Evolutionary conservation across 2,329 filamentous ascomycete genomes (phyloP), one percentile per base, ranked within the genome.

Genomic region (Arthrinium phaeospermum): DNA sequence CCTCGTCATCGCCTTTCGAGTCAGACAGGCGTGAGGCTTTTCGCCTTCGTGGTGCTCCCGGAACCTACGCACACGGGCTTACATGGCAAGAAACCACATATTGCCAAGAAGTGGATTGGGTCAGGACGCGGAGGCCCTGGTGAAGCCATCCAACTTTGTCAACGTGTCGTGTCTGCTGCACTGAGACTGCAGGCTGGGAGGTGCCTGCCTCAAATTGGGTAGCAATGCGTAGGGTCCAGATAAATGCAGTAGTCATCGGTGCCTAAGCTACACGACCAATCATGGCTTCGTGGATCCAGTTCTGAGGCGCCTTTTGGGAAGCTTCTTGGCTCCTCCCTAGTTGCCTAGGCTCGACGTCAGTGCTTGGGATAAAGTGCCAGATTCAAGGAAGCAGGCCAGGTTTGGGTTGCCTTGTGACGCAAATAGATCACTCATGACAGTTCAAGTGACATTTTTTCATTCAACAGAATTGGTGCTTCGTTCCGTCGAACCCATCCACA

Each of bases 171-270:
- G 72, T 75, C 68, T 72, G 75, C 74, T 75, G 76, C 75, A 76
- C 73, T 70, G 71, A 71, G 69, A 68, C 71, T 51, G 72, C 72
- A 75, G 73, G 71, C 70, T 74, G 72, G 72, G 73, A 70, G 57
- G 67, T 76, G 74, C 75, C 75, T 76, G 76, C 75, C 75, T 76
- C 70, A 73, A 77, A 81, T 86, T 83, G 84, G 84, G 84, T 83
- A 85, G 79, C 82, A 81, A 86, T 84, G 84, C 84, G 80, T 57
- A 44, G 76, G 75, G 82, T 82, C 83, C 79, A 80, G 82, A 79
- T 74, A 75, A 73, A 71, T 72, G 51, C 76, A 73, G 71, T 71
- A 75, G 57, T 64, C 73, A 77, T 77, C 73, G 79, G 74, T 80
- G 78, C 79, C 79, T 75, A 78, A 78, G 72, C 68, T 46, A 64